Evolutionary conservation across 108 stramenopile species (phyloP), one percentile per base, ranked within the genome.

Genomic region (Aureococcus anophagefferens): DNA sequence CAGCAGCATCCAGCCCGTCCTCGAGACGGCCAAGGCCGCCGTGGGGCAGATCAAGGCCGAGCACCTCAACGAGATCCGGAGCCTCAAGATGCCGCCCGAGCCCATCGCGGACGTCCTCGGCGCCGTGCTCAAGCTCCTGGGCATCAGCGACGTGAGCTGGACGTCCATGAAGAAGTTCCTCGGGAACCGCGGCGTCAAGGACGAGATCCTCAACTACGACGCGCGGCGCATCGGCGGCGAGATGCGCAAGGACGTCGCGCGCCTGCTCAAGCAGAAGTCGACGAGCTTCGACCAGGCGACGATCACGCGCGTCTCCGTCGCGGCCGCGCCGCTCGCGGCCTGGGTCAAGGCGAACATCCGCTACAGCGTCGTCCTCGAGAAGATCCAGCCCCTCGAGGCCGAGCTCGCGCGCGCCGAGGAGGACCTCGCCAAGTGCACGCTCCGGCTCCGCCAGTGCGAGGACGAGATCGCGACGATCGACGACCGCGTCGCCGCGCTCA

Each of bases 341-440:
- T 87, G 87, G 87, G 84, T 86, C 34, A 84, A 86, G 65, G 86
- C 86, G 32, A 86, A 84, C 72, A 68, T 87, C 40, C 64, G 84
- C 68, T 87, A 83, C 69, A 74, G 73, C 31, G 68, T 77, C 16
- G 82, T 86, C 17, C 76, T 87, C 33, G 82, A 86, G 63, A 83
- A 81, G 44, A 83, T 87, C 33, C 74, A 72, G 62, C 87, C 87
- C 0, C 67, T 87, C 62, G 79, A 84, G 69, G 80, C 51, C 28
- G 82, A 86, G 59, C 65, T 84, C 25, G 16, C 46, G 4, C 76
- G 78, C 45, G 87, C 84, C 17, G 74, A 79, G 29, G 51, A 31
- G 4, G 75, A 70, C 0, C 67, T 87, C 28, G 74, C 82, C 30
- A 73, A 66, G 59, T 76, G 80, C 7, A 73, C 78, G 32, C 5